Evolutionary conservation across 78 protist genomes (phyloP), one percentile per base, ranked within the genome.

Genomic region (Dictyostelium brefeldianum): DNA sequence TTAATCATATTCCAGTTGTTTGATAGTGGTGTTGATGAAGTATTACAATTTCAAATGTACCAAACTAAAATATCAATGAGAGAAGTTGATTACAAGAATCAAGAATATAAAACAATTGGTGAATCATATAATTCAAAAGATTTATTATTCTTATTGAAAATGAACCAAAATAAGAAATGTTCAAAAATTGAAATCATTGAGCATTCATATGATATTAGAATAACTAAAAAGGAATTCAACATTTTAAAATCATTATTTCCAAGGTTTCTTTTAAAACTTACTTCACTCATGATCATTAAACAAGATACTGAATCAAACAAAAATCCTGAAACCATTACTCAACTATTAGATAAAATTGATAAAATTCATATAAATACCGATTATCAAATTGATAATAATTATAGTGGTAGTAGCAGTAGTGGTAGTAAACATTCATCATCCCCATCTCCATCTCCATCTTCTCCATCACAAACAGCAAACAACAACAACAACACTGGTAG

Each of bases 141-240:
- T 50, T 41, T 78, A n/a, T 41, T 46, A 78, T 46, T 78, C 31
- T 69, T 78, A 3, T 78, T 78, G 4, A 78, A 78, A 53, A 78
- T 53, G 48, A 64, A 64, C 14, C 51, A 25, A 17, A 20, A 53
- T 11, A 48, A 78, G 22, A 31, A 78, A 53, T 78, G 83, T 15
- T 78, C 83, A 48, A 78, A 78, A 48, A 53, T 78, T 31, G 83
- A 78, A 54, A 78, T 78, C 29, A 53, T 78, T n/a, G 56, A 78
- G n/a, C 83, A 78, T 31, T 78, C 51, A 0, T 78, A 78, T 54
- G 70, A 78, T 25, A 29, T 78, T 29, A 78, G 36, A 53, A 7
- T 53, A 5, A 27, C 64, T 3, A 78, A 53, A 31, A 78, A 46
- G 7, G 83, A 78, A 53, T 78, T 78, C 54, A 5, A 11, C 10